A percentile compares a stretch with the other conserved stretches of the same genome.
phyloP scores from a whole-genome alignment of 2,329 filamentous ascomycete species.

The Eutypa lata region DNA sequence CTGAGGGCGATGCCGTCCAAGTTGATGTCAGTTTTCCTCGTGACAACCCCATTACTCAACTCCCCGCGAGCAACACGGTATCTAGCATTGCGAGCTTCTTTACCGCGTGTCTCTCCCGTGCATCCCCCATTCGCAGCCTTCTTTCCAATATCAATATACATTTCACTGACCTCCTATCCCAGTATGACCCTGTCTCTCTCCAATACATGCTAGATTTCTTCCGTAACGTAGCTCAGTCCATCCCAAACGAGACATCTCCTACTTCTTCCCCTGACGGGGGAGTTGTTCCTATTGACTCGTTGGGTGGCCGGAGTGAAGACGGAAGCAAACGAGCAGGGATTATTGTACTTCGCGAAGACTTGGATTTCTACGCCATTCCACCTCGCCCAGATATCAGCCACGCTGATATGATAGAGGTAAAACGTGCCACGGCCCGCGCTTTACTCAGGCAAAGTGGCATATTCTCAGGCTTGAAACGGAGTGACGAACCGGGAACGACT shows the following conservation, averaged over 20 bases:
- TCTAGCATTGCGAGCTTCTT: conserved; percentile 16
- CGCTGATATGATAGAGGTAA: conserved; percentile 91
- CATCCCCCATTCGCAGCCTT: conserved; percentile 28
- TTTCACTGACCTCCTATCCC: conserved; percentile 38
- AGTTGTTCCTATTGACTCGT: conserved; percentile 67
- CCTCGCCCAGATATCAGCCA: conserved; percentile 80
- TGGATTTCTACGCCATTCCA: conserved; percentile 97
- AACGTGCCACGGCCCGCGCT: conserved; percentile 85
- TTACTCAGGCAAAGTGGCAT: conserved; percentile 88
- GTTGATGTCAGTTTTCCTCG: conserved; percentile 76
- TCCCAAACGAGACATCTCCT: conserved; percentile 71
- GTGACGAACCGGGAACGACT: conserved; percentile 92
- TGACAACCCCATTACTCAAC: conserved; percentile 19
- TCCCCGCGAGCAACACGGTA: conserved; percentile 20
- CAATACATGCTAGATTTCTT: conserved; percentile 99
- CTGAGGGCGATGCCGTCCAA: conserved; percentile 90
- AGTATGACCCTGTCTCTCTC: conserved; percentile 95
- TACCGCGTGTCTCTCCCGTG: conserved; percentile 13
- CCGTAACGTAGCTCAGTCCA: conserved; percentile 92
- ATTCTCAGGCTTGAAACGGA: conserved; percentile 91
- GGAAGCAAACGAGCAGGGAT: conserved; percentile 87
- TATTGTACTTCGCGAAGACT: conserved; percentile 91
- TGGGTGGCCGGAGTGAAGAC: conserved; percentile 57
- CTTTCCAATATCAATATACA: conserved; percentile 38
- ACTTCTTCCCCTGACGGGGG: conserved; percentile 60